Percentiles rank a stretch among this genome's conserved stretches.
Conservation (phyloP, 768 basidiomycete genomes). For the Boletus reticulatus region DNA sequence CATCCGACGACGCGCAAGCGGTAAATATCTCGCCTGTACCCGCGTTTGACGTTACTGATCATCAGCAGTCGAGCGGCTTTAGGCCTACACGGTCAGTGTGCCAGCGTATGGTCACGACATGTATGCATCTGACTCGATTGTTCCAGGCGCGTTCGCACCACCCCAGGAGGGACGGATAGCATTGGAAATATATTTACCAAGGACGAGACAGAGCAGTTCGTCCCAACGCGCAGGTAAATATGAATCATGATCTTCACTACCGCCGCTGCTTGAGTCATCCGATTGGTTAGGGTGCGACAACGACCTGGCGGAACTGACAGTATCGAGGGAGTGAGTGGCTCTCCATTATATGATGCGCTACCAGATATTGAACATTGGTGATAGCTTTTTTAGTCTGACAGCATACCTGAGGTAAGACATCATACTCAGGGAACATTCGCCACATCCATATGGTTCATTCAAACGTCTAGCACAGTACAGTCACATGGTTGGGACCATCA, state of each 20-base stretch:
- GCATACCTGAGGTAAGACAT: background rate
- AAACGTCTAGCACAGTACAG: background rate
- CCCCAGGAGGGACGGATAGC: slow-evolving; percentile 29
- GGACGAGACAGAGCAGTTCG: slow-evolving; percentile 47
- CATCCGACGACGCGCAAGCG: background rate
- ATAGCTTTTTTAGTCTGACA: slow-evolving; percentile 28
- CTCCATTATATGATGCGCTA: background rate
- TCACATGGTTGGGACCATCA: no score
- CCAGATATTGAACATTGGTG: background rate
- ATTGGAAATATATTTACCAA: slow-evolving; percentile 44
- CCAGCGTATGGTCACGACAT: background rate
- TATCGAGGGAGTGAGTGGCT: slow-evolving; percentile 40
- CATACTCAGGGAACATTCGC: background rate
- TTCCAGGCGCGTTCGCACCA: slow-evolving; percentile 33
- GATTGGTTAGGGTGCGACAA: slow-evolving; percentile 53
- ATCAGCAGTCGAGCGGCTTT: slow-evolving; percentile 12
- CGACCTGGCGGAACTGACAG: slow-evolving; percentile 66
- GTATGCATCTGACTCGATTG: background rate
- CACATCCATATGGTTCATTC: background rate
- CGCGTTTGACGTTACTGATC: background rate
- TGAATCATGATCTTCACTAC: background rate
- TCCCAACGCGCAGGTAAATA: slow-evolving; percentile 65
- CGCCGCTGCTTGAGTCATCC: background rate
- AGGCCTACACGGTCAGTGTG: slow-evolving; percentile 51
- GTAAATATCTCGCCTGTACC: background rate